phyloP scores from a whole-genome alignment of 352 stramenopile species.

The Paralagenidium karlingii region DNA sequence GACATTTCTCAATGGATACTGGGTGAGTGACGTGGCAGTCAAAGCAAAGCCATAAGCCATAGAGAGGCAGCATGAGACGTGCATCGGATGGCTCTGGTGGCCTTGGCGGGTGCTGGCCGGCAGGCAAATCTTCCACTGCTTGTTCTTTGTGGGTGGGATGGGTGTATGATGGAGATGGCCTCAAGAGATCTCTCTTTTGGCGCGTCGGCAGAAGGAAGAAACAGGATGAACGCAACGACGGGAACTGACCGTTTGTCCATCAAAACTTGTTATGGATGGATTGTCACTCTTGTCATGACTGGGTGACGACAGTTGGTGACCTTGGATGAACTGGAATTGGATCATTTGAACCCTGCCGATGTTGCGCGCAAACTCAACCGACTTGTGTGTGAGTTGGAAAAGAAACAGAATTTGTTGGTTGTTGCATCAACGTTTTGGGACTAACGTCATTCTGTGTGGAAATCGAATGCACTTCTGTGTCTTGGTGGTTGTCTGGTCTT shows the following conservation, averaged over 20 bases:
- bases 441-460: neutral
- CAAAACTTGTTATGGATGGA: no score
- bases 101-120: no score
- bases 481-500: neutral
- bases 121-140: no score
- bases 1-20: slow-evolving; percentile 82
- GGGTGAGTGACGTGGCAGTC: no score
- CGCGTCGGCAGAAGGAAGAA: no score
- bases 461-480: neutral
- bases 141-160: no score
- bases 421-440: neutral
- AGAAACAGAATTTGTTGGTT: neutral
- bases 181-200: neutral
- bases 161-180: neutral
- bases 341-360: slow-evolving; percentile 79
- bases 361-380: slow-evolving; percentile 76
- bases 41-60: no score
- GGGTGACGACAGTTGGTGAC: slow-evolving; percentile 77
- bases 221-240: no score
- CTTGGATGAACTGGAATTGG: slow-evolving; percentile 74
- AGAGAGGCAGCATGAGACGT: no score
- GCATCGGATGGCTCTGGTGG: no score
- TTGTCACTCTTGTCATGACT: no score
- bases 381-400: slow-evolving; percentile 69
- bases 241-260: no score